Evolutionary conservation across 345 rosid genomes (phyloP).

Genomic region (Syzygium aqueum): DNA sequence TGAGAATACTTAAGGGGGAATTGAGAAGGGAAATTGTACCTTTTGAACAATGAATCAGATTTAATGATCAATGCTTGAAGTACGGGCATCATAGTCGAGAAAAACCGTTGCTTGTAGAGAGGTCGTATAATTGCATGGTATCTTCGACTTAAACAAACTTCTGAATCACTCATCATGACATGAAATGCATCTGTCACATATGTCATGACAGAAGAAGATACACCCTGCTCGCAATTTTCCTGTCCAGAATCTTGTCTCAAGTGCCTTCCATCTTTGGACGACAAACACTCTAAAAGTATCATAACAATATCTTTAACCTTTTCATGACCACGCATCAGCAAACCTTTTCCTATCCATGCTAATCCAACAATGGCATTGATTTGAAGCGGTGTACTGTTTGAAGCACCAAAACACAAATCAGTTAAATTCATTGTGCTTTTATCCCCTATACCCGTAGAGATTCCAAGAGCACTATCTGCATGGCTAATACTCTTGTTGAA

Average conservation of each 20-base stretch:
- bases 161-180: slow-evolving; percentile 71
- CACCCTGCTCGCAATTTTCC: slow-evolving; percentile 12
- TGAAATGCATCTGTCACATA: slow-evolving; percentile 80
- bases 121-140: slow-evolving; percentile 73
- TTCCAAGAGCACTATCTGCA: slow-evolving; percentile 9
- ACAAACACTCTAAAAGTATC: slow-evolving; percentile 51
- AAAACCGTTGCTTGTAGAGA: slow-evolving; percentile 88
- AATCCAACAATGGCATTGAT: slow-evolving; percentile 56
- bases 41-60: slow-evolving; percentile 36
- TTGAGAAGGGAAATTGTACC: slow-evolving; percentile 23
- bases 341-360: slow-evolving; percentile 94
- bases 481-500: slow-evolving; percentile 16
- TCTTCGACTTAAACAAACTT: slow-evolving; percentile 51
- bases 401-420: slow-evolving; percentile 28
- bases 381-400: slow-evolving; percentile 30
- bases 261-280: slow-evolving; percentile 16
- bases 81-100: slow-evolving; percentile 58
- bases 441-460: slow-evolving; percentile 6
- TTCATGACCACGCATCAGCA: slow-evolving; percentile 83
- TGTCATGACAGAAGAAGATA: slow-evolving; percentile 37
- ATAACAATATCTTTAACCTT: slow-evolving; percentile 53
- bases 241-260: slow-evolving; percentile 3
- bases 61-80: slow-evolving; percentile 50
- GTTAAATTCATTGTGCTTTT: slow-evolving; percentile 21
- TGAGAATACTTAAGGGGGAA: not conserved